phyloP scores from a whole-genome alignment of 1,284 basidiomycete species.

The Meira nashicola region DNA sequence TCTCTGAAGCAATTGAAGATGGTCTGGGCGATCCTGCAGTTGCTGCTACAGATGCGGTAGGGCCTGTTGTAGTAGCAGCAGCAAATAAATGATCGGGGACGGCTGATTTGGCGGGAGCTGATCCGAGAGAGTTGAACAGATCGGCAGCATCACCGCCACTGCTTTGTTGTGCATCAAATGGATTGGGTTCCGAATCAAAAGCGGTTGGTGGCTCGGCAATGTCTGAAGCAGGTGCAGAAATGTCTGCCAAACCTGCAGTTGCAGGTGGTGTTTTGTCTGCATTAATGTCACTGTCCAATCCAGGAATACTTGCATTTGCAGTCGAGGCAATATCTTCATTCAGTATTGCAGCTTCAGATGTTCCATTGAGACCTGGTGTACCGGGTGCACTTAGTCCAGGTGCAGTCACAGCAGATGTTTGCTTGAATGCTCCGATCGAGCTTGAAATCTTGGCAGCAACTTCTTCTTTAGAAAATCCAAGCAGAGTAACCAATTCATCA shows the following conservation, averaged over 20 bases:
- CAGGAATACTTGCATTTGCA: neutral
- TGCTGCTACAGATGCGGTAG: constrained; percentile 53
- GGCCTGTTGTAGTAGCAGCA: constrained; percentile 59
- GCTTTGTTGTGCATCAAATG: constrained; percentile 76
- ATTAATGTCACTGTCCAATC: neutral
- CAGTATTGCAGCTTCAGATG: neutral
- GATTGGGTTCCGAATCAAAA: constrained; percentile 59
- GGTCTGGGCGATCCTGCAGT: constrained; percentile 41
- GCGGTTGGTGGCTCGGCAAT: constrained; percentile 9
- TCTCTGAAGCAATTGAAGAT: constrained; percentile 78
- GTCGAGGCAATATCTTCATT: neutral
- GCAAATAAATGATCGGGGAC: constrained; percentile 60
- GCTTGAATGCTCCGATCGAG: constrained; percentile 67
- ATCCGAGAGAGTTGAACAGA: constrained; percentile 75
- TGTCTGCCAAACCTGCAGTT: neutral
- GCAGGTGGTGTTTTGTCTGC: too few relatives aligned
- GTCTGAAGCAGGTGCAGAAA: constrained; percentile 3
- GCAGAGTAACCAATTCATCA: constrained; percentile 81
- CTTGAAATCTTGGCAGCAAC: constrained; percentile 73
- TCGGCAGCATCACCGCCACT: constrained; percentile 63
- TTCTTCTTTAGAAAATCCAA: constrained; percentile 89
- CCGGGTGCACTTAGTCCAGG: constrained; percentile 5
- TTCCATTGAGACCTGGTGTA: constrained; percentile 1
- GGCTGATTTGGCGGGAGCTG: constrained; percentile 56
- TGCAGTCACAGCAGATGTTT: constrained; percentile 5